These are phyloP conservation scores for Samsoniella hepiali DNA, from an alignment of 2,329 filamentous ascomycete species.

Conservation along the genomic window DNA sequence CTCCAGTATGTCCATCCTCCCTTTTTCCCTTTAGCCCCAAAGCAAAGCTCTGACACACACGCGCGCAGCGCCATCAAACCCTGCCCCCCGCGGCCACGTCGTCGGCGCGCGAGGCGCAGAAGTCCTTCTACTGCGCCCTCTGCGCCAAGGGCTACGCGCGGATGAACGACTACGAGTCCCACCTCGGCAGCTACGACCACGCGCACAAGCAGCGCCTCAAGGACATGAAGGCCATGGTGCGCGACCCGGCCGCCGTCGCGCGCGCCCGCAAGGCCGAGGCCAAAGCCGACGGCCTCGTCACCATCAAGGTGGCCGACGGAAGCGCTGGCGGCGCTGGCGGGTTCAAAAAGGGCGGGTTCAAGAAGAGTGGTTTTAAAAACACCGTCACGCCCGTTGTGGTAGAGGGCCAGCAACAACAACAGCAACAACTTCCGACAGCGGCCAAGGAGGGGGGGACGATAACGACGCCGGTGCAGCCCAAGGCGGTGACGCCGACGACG, in stretches of 20 bases:
- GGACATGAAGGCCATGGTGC: constrained; percentile 82
- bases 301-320: constrained; percentile 56
- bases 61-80: constrained; percentile 56
- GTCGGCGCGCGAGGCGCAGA: constrained; percentile 70
- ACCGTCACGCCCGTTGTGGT: constrained; percentile 61
- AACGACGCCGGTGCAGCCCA: constrained; percentile 38
- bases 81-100: constrained; percentile 57
- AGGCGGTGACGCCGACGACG: constrained; percentile 24
- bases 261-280: constrained; percentile 68
- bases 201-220: constrained; percentile 87
- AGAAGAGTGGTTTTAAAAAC: constrained; percentile 80
- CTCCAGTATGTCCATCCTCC: constrained; percentile 10
- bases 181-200: constrained; percentile 92
- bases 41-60: constrained; percentile 30
- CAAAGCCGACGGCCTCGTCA: constrained; percentile 66
- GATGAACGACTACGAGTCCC: constrained; percentile 94
- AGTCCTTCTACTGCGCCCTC: constrained; percentile 79
- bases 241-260: constrained; percentile 63
- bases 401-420: constrained; percentile 20
- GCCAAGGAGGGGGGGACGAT: constrained; percentile 32
- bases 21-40: too few species aligned
- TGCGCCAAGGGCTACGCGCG: constrained; percentile 93
- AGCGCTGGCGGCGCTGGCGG: constrained; percentile 38
- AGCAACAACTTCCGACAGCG: constrained; percentile 18
- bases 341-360: constrained; percentile 69